Evolutionary conservation across 257 asterid species (phyloP).

Genomic region (Lithospermum erythrorhizon): DNA sequence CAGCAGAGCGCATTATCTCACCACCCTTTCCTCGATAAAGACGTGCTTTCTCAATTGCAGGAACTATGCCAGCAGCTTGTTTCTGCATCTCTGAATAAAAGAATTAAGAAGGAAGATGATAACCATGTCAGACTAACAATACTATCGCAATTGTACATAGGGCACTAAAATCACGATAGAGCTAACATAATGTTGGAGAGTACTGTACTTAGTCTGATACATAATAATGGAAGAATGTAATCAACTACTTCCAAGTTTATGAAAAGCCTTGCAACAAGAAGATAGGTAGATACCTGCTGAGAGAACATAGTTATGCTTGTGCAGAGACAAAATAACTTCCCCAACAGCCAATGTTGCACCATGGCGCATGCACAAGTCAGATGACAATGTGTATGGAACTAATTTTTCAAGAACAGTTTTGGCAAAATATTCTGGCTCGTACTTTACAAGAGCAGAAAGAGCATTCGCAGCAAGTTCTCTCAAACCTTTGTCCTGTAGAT

Average conservation of each 20-base stretch:
- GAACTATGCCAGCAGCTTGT: conserved; percentile 64
- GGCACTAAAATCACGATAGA: neutral
- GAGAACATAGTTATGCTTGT: conserved; percentile 44
- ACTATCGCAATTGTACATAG: neutral
- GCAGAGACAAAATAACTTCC: conserved; percentile 74
- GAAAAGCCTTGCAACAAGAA: neutral
- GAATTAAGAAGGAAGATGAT: conserved; percentile 11
- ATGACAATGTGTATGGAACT: conserved; percentile 72
- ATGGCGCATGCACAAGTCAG: conserved; percentile 95
- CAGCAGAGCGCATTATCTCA: conserved; percentile 95
- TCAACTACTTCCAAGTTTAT: too few relatives aligned
- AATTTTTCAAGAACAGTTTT: conserved; percentile 48
- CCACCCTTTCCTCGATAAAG: conserved; percentile 99
- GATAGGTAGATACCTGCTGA: conserved; percentile 43
- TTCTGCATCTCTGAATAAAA: conserved; percentile 57
- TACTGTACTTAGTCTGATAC: neutral
- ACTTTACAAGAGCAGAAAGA: conserved; percentile 71
- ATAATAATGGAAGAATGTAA: neutral
- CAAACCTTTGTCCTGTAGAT: conserved; percentile 78
- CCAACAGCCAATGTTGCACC: conserved; percentile 94
- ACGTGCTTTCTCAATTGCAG: conserved; percentile 95
- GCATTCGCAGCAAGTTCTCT: conserved; percentile 93
- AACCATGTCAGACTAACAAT: neutral
- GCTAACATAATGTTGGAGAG: neutral
- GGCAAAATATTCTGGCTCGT: conserved; percentile 74